A percentile compares a stretch with the other conserved stretches of the same genome.
Evolutionary conservation across 1,139 yeast genomes (phyloP).

Genomic region (Yamadazyma atlantica): DNA sequence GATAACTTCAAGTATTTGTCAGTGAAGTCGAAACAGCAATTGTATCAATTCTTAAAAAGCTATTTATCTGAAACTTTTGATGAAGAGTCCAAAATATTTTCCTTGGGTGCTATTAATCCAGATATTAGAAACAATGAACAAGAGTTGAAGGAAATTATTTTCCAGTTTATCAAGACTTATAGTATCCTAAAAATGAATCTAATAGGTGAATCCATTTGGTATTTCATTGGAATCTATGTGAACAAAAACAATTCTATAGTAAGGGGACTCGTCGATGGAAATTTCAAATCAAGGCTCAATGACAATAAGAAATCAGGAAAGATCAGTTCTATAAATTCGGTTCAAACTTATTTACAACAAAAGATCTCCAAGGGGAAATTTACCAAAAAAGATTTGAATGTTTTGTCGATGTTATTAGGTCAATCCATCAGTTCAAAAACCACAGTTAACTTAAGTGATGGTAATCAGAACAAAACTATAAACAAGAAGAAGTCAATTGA

Average conservation of each 20-base stretch:
- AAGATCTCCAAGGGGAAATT: constrained; percentile 47
- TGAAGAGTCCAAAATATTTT: constrained; percentile 58
- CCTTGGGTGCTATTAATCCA: constrained; percentile 69
- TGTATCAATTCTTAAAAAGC: constrained; percentile 53
- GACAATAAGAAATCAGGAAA: constrained; percentile 53
- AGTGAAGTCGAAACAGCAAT: constrained; percentile 56
- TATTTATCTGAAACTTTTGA: constrained; percentile 60
- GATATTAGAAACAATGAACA: constrained; percentile 58
- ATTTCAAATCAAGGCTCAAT: constrained; percentile 45
- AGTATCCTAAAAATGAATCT: constrained; percentile 58
- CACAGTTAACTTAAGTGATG: constrained; percentile 10
- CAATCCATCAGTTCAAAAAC: constrained; percentile 26
- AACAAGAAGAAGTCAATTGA: constrained; percentile 20
- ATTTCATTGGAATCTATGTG: constrained; percentile 55
- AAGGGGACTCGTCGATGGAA: constrained; percentile 55
- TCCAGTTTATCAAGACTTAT: constrained; percentile 49
- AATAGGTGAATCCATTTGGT: constrained; percentile 62
- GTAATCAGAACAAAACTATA: constrained; percentile 13
- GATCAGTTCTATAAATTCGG: constrained; percentile 41
- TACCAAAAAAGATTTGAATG: constrained; percentile 39
- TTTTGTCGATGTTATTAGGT: constrained; percentile 45
- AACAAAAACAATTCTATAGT: constrained; percentile 45
- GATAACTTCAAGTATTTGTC: constrained; percentile 36
- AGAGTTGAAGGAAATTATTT: constrained; percentile 48
- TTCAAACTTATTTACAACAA: constrained; percentile 47